phyloP scores from a whole-genome alignment of 2,329 filamentous ascomycete genomes.

The Bipolaris cookei region DNA sequence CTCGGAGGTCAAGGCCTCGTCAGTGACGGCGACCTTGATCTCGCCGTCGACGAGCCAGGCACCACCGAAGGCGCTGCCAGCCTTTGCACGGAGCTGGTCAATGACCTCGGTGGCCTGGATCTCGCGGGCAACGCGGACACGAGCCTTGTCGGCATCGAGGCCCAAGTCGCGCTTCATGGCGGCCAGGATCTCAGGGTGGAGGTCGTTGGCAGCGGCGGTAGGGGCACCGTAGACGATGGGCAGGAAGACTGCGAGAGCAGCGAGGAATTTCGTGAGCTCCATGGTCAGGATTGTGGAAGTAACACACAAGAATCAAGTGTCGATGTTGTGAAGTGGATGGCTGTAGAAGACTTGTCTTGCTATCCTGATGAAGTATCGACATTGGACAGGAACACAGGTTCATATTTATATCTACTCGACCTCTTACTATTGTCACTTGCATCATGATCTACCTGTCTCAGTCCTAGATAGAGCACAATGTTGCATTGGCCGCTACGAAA shows the following conservation, averaged over 20 bases:
- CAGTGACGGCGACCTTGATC: conserved; percentile 50
- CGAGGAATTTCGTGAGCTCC: conserved; percentile 51
- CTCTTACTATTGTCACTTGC: conserved; percentile 5
- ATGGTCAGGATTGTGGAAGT: conserved; percentile 39
- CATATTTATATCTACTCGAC: conserved; percentile 28
- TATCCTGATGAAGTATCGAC: conserved; percentile 14
- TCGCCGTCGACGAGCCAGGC: conserved; percentile 51
- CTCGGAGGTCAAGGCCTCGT: conserved; percentile 46
- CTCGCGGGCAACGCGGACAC: conserved; percentile 50
- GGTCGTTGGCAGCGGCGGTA: conserved; percentile 42
- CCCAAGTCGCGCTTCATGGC: conserved; percentile 55
- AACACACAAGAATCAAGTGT: conserved; percentile 26
- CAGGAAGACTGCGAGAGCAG: conserved; percentile 50
- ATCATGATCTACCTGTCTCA: conserved; percentile 2
- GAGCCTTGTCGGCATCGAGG: conserved; percentile 49
- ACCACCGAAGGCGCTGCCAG: conserved; percentile 49
- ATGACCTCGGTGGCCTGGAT: conserved; percentile 49
- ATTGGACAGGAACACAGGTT: conserved; percentile 11
- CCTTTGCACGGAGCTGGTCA: conserved; percentile 42
- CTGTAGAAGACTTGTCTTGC: conserved; percentile 28
- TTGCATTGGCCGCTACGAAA: conserved; percentile 11
- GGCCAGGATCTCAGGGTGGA: conserved; percentile 52
- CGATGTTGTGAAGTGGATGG: conserved; percentile 26
- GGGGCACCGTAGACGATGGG: conserved; percentile 52
- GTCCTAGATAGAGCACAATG: conserved; percentile 10